Evolutionary conservation across 768 basidiomycete species (phyloP).

Genomic region (Mrakia frigida): DNA sequence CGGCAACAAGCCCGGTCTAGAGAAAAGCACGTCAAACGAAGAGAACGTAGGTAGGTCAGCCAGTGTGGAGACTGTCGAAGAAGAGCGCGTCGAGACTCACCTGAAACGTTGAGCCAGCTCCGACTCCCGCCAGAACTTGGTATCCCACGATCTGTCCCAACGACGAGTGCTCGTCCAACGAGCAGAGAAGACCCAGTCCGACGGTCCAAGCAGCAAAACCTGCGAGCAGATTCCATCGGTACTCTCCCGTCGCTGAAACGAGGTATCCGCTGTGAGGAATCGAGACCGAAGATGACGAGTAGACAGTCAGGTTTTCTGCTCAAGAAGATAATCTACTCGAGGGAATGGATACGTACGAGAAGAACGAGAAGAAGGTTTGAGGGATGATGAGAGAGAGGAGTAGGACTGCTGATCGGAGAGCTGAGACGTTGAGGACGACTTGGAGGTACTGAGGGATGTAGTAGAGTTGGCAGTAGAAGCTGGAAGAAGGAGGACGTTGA

Average conservation of each 20-base stretch:
- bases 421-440: conserved; percentile 60
- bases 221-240: background rate
- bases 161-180: conserved; percentile 52
- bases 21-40: conserved; percentile 31
- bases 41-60: background rate
- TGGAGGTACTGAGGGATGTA: conserved; percentile 39
- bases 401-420: conserved; percentile 61
- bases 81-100: background rate
- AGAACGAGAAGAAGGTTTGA: conserved; percentile 46
- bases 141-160: conserved; percentile 56
- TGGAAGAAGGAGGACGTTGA: conserved; percentile 49
- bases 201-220: conserved; percentile 54
- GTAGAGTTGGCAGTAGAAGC: conserved; percentile 52
- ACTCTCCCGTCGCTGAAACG: conserved; percentile 57
- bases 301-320: background rate
- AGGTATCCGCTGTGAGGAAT: conserved; percentile 50
- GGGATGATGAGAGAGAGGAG: conserved; percentile 64
- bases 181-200: conserved; percentile 66
- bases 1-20: conserved; percentile 62
- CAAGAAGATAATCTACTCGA: background rate
- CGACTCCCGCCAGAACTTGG: conserved; percentile 58
- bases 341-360: conserved; percentile 37
- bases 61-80: background rate
- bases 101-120: conserved; percentile 49
- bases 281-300: background rate